These are phyloP conservation scores for Mortierella alpina DNA, from an alignment of 192 early-diverging fungal species.

Conservation along the genomic window DNA sequence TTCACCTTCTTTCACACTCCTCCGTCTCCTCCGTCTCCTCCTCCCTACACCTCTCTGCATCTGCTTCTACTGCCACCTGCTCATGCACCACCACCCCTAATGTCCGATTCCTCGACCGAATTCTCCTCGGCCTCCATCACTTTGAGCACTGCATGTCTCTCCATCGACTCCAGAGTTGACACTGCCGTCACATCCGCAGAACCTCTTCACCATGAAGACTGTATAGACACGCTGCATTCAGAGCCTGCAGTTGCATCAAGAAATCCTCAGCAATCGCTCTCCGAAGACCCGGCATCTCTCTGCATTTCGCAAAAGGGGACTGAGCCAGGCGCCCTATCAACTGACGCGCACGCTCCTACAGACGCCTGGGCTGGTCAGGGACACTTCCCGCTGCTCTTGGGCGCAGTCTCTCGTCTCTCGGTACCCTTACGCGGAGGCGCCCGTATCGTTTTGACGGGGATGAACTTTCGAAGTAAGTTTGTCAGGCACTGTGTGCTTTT, in stretches of 20 bases:
- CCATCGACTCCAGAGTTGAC: neutral
- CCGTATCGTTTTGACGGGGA: slow-evolving; percentile 14
- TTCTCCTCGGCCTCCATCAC: neutral
- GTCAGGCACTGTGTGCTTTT: neutral
- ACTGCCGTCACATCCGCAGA: neutral
- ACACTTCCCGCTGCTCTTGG: slow-evolving; percentile 24
- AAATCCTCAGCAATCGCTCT: neutral
- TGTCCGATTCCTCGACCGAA: slow-evolving; percentile 1
- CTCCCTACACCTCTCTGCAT: neutral
- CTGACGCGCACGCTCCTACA: neutral
- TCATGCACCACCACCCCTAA: neutral
- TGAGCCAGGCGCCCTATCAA: neutral
- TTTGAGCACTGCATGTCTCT: neutral
- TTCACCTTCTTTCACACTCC: neutral
- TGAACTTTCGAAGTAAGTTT: slow-evolving; percentile 40
- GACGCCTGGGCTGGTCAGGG: slow-evolving; percentile 51
- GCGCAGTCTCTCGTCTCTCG: slow-evolving; percentile 6
- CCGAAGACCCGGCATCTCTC: neutral
- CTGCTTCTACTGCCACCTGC: neutral
- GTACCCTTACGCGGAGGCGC: slow-evolving; percentile 28
- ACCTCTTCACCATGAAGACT: neutral
- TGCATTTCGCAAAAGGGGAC: neutral
- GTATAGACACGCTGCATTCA: neutral
- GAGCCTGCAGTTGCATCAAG: neutral
- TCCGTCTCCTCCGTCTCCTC: neutral